Evolutionary conservation across 2,329 filamentous ascomycete species (phyloP), one percentile per base, ranked within the genome.

Genomic region (Diplodia seriata): DNA sequence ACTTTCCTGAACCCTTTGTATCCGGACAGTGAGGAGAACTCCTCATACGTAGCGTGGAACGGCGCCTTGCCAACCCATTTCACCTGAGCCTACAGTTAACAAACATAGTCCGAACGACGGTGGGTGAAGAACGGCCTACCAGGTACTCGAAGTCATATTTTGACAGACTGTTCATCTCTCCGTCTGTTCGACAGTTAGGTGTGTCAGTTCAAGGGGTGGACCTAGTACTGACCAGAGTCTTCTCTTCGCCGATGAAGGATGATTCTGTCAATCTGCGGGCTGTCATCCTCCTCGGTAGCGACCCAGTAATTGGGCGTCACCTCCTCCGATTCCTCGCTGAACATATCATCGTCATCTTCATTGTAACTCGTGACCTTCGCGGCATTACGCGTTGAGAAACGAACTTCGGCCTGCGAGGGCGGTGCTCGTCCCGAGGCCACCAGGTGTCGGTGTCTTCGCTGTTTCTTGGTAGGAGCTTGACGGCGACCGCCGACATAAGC

Each of bases 1-100:
- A 99, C 85, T 68, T 94, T 93, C 59, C 94, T 91, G 72, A 90
- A 90, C 69, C 95, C 94, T 70, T 92, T 92, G 76, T 90, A 91
- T n/a, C 89, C 87, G 29, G 88, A 85, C 33, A 97, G 86, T 23
- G 84, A 86, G 67, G 92, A 89, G 69, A 90, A 90, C 0, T 89
- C 90, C 79, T 98, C 94, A 94, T 95, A 99, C 0, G 93, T 97
- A 68, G 96, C 92, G 81, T 99, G 95, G 73, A 97, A 90, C 77
- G 99, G 93, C 12, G 95, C 97, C 79, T 93, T 92, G 72, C 90
- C 92, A 79, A 97, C 92, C 95, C 96, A 99, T 82, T 99, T 99
- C 80, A 99, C 93, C 79, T 90, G 87, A 23, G 73, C 23, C 9
- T 11, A 50, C 1, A 36, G 4, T 47, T 69, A 76, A 68, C 75